phyloP scores from a whole-genome alignment of 2,329 filamentous ascomycete genomes.

The Fusarium clavum region DNA sequence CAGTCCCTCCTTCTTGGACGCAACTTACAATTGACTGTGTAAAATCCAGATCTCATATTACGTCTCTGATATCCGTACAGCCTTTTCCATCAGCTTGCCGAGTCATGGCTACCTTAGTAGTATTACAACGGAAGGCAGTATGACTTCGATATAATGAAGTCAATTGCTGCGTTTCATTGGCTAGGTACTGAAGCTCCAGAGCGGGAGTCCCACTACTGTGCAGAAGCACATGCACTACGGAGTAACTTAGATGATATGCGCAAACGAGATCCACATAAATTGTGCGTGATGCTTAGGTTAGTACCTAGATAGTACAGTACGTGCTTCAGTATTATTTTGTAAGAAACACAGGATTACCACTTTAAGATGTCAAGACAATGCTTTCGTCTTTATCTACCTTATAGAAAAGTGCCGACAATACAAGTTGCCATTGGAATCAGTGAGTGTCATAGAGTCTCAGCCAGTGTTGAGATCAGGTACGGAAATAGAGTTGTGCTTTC shows the following conservation, averaged over 20 bases:
- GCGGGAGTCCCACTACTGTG: slow-evolving; percentile 34
- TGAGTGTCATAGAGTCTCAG: not conserved
- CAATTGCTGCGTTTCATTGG: slow-evolving; percentile 21
- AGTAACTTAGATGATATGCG: not conserved
- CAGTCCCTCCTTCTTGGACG: not conserved
- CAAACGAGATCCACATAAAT: not conserved
- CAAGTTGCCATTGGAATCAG: not conserved
- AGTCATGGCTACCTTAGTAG: not conserved
- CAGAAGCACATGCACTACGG: slow-evolving; percentile 1
- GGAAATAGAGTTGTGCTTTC: not conserved
- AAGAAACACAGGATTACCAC: not conserved
- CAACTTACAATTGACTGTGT: not conserved
- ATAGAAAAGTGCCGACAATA: not conserved
- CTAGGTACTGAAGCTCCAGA: slow-evolving; percentile 10
- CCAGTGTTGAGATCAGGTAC: not conserved
- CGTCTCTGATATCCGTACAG: not conserved
- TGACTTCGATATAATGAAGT: not conserved
- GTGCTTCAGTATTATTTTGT: not conserved
- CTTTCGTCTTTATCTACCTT: not conserved
- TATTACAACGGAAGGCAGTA: not conserved
- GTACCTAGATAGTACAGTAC: not conserved
- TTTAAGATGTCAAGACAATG: not conserved
- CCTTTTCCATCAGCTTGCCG: not conserved
- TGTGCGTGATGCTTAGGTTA: not conserved
- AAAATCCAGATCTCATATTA: not conserved